A percentile compares a stretch with the other conserved stretches of the same genome.
phyloP scores from a whole-genome alignment of 2,329 filamentous ascomycete genomes.

The Metarhizium rileyi region DNA sequence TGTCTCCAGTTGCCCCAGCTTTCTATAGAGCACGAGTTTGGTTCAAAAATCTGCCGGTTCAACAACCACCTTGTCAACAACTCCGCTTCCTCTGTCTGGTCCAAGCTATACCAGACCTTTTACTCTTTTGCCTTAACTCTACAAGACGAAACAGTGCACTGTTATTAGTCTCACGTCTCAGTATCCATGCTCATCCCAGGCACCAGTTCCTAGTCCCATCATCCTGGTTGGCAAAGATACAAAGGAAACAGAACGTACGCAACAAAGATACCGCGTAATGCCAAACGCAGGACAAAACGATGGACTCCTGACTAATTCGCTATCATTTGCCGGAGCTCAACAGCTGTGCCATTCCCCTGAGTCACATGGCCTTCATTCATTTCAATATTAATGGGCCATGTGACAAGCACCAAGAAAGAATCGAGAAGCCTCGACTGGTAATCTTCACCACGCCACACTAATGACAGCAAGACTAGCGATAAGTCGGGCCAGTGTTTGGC shows the following conservation, averaged over 20 bases:
- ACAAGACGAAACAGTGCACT: background rate
- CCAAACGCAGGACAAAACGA: background rate
- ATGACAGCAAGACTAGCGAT: conserved; percentile 5
- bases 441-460: background rate
- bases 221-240: background rate
- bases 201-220: background rate
- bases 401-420: background rate
- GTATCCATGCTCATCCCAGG: background rate
- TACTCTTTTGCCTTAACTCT: background rate
- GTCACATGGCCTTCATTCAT: background rate
- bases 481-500: background rate
- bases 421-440: background rate
- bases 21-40: no score
- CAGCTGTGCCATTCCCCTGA: background rate
- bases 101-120: background rate
- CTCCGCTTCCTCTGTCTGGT: no score
- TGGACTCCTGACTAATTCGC: background rate
- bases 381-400: background rate
- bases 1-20: no score
- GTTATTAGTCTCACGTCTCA: background rate
- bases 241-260: background rate
- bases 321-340: background rate
- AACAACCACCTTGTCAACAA: no score
- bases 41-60: no score
- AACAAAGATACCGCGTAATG: background rate